A percentile compares a stretch with the other conserved stretches of the same genome.
Evolutionary conservation across 441 rosid species (phyloP).

Genomic region (Melastoma candidum): DNA sequence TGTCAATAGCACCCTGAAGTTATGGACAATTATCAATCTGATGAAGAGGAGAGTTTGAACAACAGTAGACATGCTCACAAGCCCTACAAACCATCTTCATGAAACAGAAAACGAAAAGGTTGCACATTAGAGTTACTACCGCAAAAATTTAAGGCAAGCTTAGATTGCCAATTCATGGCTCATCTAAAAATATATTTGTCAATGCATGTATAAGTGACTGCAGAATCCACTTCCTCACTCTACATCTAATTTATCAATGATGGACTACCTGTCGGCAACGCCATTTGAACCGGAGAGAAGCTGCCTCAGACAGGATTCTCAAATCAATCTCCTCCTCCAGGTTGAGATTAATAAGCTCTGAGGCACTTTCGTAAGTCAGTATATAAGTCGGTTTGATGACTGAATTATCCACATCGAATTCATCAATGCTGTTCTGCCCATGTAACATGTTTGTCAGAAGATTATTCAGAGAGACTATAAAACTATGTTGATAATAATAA

Average conservation of each 20-base stretch:
- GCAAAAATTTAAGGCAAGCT: too few species aligned
- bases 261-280: constrained; percentile 73
- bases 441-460: neutral
- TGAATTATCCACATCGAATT: constrained; percentile 68
- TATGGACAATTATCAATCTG: too few species aligned
- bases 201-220: too few species aligned
- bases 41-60: too few species aligned
- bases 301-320: constrained; percentile 72
- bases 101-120: too few species aligned
- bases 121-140: too few species aligned
- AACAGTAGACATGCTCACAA: too few species aligned
- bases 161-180: neutral
- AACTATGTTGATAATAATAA: too few species aligned
- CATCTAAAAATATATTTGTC: neutral
- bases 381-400: constrained; percentile 85
- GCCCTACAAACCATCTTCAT: too few species aligned
- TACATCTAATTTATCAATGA: too few species aligned
- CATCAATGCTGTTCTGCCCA: constrained; percentile 61
- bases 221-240: too few species aligned
- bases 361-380: constrained; percentile 96
- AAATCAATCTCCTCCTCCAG: constrained; percentile 84
- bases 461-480: too few species aligned
- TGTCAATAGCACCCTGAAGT: constrained; percentile 82
- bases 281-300: constrained; percentile 67
- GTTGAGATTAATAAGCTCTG: constrained; percentile 78